Percentiles rank a stretch among this genome's conserved stretches.
Conservation (phyloP, 495 filamentous ascomycete genomes). For the Clavariopsis aquatica region DNA sequence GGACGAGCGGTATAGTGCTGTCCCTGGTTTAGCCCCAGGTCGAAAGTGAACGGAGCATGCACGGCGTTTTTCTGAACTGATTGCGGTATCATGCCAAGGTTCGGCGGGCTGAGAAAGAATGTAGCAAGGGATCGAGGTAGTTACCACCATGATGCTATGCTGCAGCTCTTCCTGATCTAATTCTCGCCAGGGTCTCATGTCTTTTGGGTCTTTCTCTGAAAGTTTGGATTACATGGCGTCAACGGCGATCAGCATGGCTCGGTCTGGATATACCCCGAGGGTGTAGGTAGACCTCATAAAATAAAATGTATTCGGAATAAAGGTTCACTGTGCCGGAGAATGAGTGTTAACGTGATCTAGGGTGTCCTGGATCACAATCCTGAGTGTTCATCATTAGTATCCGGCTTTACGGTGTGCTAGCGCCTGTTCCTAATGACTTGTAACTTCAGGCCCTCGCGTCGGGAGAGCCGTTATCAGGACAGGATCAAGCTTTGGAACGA, state of each 20-base stretch:
- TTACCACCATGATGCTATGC: background rate
- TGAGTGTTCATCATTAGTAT: background rate
- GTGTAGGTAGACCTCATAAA: slow-evolving; percentile 9
- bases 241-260: background rate
- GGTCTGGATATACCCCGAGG: background rate
- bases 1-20: slow-evolving; percentile 91
- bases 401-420: background rate
- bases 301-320: background rate
- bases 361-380: background rate
- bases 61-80: background rate
- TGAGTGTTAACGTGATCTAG: background rate
- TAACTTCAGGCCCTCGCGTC: background rate
- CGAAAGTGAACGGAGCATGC: slow-evolving; percentile 15
- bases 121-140: background rate
- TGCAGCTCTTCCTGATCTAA: background rate
- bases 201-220: background rate
- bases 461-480: slow-evolving; percentile 25
- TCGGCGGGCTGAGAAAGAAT: background rate
- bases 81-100: background rate
- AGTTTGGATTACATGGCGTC: background rate
- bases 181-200: slow-evolving; percentile 4
- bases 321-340: background rate
- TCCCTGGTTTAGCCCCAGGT: slow-evolving; percentile 78
- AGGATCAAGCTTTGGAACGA: slow-evolving; percentile 16
- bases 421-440: background rate